A percentile compares a stretch with the other conserved stretches of the same genome.
These are phyloP conservation scores for Xylaria flabelliformis DNA, from an alignment of 495 filamentous ascomycete genomes.

Conservation along the genomic window DNA sequence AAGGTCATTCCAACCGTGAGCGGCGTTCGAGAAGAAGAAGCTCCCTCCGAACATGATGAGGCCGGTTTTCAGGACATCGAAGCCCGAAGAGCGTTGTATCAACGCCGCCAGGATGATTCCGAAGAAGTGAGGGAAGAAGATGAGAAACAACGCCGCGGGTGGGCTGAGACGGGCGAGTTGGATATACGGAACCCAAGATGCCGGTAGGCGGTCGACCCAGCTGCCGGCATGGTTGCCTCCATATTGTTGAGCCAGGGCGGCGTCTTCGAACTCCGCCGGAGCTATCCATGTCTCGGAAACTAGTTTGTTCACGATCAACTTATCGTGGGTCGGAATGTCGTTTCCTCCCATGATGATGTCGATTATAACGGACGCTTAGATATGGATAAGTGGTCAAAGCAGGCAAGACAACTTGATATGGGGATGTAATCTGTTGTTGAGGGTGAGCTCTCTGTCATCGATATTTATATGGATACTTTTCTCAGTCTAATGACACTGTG, in stretches of 20 bases:
- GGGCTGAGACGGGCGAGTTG: conserved; percentile 47
- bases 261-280: conserved; percentile 28
- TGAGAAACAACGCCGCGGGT: conserved; percentile 44
- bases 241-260: conserved; percentile 38
- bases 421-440: not conserved
- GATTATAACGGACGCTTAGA: not conserved
- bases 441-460: not conserved
- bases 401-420: not conserved
- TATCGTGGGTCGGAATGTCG: conserved; percentile 30
- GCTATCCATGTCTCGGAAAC: not conserved
- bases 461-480: conserved; percentile 3
- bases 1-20: conserved; percentile 53
- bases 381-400: not conserved
- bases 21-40: conserved; percentile 52
- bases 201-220: conserved; percentile 39
- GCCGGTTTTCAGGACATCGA: conserved; percentile 30
- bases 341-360: conserved; percentile 21
- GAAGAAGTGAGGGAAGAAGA: conserved; percentile 50
- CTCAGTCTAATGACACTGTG: not conserved
- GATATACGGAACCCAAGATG: conserved; percentile 46
- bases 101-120: conserved; percentile 47
- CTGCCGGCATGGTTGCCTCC: conserved; percentile 40
- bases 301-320: conserved; percentile 25
- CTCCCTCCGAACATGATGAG: conserved; percentile 42
- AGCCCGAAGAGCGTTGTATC: conserved; percentile 30